Conservation (phyloP, 495 filamentous ascomycete species). For the Penicillium pulvis region DNA sequence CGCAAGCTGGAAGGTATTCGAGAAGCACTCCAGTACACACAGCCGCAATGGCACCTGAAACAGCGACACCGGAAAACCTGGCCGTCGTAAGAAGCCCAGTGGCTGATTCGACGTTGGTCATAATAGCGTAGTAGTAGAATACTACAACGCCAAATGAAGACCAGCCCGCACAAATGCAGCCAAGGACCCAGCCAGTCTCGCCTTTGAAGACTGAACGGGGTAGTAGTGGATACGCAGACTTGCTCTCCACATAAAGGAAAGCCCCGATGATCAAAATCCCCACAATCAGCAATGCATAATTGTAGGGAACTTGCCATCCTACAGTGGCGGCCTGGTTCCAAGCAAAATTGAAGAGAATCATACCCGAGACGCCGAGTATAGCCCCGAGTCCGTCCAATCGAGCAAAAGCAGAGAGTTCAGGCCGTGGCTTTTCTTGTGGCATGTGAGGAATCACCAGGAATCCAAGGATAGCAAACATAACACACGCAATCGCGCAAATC, state of each 20-base stretch:
- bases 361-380: constrained; percentile 51
- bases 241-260: constrained; percentile 56
- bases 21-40: constrained; percentile 47
- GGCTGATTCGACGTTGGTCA: constrained; percentile 33
- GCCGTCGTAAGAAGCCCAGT: constrained; percentile 42
- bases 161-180: constrained; percentile 58
- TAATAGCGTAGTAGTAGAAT: constrained; percentile 49
- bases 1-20: constrained; percentile 33
- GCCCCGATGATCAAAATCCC: constrained; percentile 50
- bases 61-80: constrained; percentile 37
- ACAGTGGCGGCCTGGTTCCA: constrained; percentile 63
- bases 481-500: constrained; percentile 54
- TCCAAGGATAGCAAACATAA: constrained; percentile 41
- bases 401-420: constrained; percentile 10
- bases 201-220: constrained; percentile 51
- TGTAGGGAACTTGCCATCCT: constrained; percentile 58
- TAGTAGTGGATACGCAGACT: constrained; percentile 53
- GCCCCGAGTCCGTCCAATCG: constrained; percentile 42
- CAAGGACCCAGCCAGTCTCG: constrained; percentile 57
- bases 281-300: constrained; percentile 55
- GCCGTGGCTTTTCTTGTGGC: constrained; percentile 13
- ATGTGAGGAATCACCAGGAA: constrained; percentile 52
- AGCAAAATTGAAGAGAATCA: constrained; percentile 62
- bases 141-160: constrained; percentile 54
- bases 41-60: constrained; percentile 44